Evolutionary conservation across 352 stramenopile genomes (phyloP).

Genomic region (Paralagenidium karlingii): DNA sequence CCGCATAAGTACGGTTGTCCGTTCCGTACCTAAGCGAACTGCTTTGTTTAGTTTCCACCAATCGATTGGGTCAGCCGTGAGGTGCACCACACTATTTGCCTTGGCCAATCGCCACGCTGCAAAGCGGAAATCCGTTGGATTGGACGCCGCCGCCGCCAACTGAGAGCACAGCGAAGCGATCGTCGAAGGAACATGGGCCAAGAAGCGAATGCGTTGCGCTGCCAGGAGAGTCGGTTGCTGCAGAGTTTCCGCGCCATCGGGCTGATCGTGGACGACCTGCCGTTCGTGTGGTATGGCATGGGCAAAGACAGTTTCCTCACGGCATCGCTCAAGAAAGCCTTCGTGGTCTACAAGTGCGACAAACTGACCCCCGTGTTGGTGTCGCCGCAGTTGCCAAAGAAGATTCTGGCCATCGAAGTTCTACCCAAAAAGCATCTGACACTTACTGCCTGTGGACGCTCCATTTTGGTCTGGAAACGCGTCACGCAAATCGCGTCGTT

Average conservation of each 20-base stretch:
- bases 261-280: conserved; percentile 75
- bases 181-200: too few relatives aligned
- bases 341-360: conserved; percentile 87
- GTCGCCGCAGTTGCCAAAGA: conserved; percentile 66
- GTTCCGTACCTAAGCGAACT: too few relatives aligned
- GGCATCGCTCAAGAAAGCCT: conserved; percentile 80
- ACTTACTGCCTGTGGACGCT: conserved; percentile 54
- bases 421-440: conserved; percentile 59
- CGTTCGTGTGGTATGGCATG: conserved; percentile 79
- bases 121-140: too few relatives aligned
- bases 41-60: too few relatives aligned
- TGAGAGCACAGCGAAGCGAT: too few relatives aligned
- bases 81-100: too few relatives aligned
- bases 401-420: conserved; percentile 52
- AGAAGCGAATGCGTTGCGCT: too few relatives aligned
- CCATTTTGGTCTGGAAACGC: conserved; percentile 66
- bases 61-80: too few relatives aligned
- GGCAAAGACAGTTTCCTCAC: conserved; percentile 83
- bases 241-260: conserved; percentile 87
- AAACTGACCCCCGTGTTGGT: conserved; percentile 79
- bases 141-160: too few relatives aligned
- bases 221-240: conserved; percentile 61
- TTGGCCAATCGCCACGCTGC: too few relatives aligned
- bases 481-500: conserved; percentile 40
- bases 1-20: too few relatives aligned